Percentiles rank a stretch among this genome's conserved stretches.
phyloP scores from a whole-genome alignment of 1,284 basidiomycete genomes.

The Melampsora americana region DNA sequence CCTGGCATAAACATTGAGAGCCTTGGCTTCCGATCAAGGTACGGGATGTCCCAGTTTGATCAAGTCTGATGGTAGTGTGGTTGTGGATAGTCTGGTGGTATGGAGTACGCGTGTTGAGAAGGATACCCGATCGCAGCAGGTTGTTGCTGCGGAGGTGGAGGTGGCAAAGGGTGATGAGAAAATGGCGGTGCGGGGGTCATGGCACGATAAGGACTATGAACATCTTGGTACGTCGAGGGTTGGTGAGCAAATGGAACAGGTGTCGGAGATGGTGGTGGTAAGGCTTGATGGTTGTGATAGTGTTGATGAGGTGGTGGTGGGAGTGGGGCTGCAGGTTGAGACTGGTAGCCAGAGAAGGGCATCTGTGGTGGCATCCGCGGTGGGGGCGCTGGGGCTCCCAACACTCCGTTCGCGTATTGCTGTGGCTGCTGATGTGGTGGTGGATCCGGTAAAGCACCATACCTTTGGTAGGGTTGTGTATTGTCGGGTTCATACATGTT shows the following conservation, averaged over 20 bases:
- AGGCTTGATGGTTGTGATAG: conserved; percentile 17
- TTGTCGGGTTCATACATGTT: neutral
- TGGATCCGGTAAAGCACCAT: conserved; percentile 11
- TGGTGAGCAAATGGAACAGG: neutral
- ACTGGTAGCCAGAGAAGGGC: conserved; percentile 1
- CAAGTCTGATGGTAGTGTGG: conserved; percentile 1
- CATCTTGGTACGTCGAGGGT: conserved; percentile 4
- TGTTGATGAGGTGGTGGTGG: conserved; percentile 1
- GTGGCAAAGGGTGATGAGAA: conserved; percentile 18
- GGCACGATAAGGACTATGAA: conserved; percentile 11
- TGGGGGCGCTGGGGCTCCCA: conserved; percentile 9
- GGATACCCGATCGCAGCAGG: neutral
- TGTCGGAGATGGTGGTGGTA: conserved; percentile 1
- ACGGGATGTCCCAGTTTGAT: neutral
- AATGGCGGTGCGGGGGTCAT: neutral
- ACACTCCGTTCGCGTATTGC: neutral
- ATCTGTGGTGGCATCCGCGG: conserved; percentile 5
- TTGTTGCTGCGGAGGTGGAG: conserved; percentile 23
- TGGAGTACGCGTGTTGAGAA: neutral
- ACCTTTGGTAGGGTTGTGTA: neutral
- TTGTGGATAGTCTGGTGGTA: neutral
- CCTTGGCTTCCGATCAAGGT: too few relatives aligned
- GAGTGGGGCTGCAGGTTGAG: conserved; percentile 8
- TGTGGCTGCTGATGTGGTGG: conserved; percentile 15
- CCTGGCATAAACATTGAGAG: too few relatives aligned